Evolutionary conservation across 2,329 filamentous ascomycete genomes (phyloP), one percentile per base, ranked within the genome.

Genomic region (Endocalyx cinctus): DNA sequence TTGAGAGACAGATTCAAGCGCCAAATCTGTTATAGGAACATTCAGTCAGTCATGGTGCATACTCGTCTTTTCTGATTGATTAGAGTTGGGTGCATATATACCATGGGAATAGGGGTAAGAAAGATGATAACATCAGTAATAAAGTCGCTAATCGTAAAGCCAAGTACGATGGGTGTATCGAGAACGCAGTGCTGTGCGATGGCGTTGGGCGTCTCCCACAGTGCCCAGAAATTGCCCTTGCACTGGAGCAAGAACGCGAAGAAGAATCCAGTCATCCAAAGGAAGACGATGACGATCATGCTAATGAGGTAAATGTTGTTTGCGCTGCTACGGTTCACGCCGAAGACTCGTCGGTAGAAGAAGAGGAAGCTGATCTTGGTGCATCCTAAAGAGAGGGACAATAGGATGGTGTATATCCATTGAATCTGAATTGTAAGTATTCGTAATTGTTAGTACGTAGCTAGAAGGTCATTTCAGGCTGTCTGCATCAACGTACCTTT

Each of bases 321-420:
- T 10, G 10, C 28, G 13, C 10, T 29, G 13, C 29, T 29, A 5
- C n/a, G n/a, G n/a, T n/a, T n/a, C n/a, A 40, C 20, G 2, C 34
- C 29, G 18, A 47, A 47, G 20, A 47, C 38, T 12, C 44, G 31
- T 23, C 17, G 31, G 28, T 47, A 47, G 17, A 47, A 47, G 13
- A 38, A 35, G 4, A 48, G 28, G 13, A 48, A 41, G 18, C 39
- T 38, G 1, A 31, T 17, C 25, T 47, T 46, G 14, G 27, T 39
- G 17, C 35, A 39, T 4, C 35, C 45, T 13, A 47, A 13, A 2
- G 34, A n/a, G n/a, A n/a, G n/a, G n/a, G n/a, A n/a, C n/a, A n/a
- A n/a, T n/a, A n/a, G n/a, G n/a, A n/a, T n/a, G n/a, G n/a, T n/a
- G n/a, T n/a, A n/a, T n/a, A n/a, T n/a, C n/a, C n/a, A n/a, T n/a